Evolutionary conservation across 495 filamentous ascomycete genomes (phyloP).

Genomic region (Podospora sp.): DNA sequence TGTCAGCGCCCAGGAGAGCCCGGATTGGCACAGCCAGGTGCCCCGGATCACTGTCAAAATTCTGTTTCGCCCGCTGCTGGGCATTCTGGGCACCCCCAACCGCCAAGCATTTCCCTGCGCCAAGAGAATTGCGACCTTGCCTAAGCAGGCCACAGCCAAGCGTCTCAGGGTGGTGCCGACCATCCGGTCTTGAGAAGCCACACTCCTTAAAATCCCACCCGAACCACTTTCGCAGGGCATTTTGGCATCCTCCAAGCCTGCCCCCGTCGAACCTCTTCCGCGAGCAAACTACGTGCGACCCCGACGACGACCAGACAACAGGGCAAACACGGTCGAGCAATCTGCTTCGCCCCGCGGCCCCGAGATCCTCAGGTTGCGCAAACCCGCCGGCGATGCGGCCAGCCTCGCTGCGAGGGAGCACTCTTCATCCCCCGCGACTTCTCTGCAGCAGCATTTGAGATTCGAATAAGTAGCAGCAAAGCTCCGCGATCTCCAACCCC

Average conservation of each 20-base stretch:
- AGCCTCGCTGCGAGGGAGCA: conserved; percentile 6
- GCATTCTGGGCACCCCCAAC: background rate
- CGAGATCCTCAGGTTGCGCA: conserved; percentile 1
- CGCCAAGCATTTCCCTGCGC: background rate
- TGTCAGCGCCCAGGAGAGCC: background rate
- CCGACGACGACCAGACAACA: background rate
- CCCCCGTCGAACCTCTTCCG: background rate
- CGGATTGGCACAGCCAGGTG: background rate
- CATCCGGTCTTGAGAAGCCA: conserved; percentile 3
- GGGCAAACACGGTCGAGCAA: background rate
- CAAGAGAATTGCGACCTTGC: background rate
- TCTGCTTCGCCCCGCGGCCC: background rate
- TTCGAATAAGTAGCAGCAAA: background rate
- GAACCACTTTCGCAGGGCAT: background rate
- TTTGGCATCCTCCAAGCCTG: background rate
- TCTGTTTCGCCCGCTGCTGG: background rate
- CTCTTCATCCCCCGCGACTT: background rate
- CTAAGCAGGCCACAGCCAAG: conserved; percentile 2
- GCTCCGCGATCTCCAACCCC: conserved; percentile 1
- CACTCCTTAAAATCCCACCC: conserved; percentile 1
- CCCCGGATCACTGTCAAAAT: background rate
- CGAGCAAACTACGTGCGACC: background rate
- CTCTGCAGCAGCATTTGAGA: background rate
- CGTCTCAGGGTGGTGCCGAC: conserved; percentile 4
- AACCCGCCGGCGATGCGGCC: background rate